Evolutionary conservation across 2,329 filamentous ascomycete species (phyloP), one percentile per base, ranked within the genome.

Genomic region (Coniochaeta ligniaria): DNA sequence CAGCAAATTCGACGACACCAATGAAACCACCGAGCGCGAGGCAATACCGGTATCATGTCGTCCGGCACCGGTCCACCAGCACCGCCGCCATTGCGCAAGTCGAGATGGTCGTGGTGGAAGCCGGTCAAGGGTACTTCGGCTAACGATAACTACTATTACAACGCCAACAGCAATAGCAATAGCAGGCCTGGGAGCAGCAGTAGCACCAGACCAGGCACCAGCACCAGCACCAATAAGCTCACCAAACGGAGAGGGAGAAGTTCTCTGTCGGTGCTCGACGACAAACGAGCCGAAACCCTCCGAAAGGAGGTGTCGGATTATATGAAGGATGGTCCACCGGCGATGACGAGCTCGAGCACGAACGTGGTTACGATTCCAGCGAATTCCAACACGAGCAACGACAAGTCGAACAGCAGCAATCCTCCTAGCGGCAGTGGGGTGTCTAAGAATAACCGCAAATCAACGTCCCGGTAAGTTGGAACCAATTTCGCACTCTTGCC

Each of bases 401-500:
- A 26, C 43, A 24, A 17, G 43, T 26, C 9, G 43, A 6, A 47
- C 43, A 47, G 43, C 43, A 47, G 47, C 47, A 28, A 31, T 31
- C 22, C 22, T 31, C 22, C 22, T 31, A n/a, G 24, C 20, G 60
- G 24, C 7, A 52, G 17, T 41, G 59, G 31, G 41, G 16, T 45
- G 22, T 2, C 59, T 56, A 61, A 63, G 63, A 66, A 66, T 62
- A 62, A 60, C 60, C 60, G 58, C 56, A 65, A 64, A 63, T 63
- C 67, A 58, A 61, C 60, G n/a, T 65, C 65, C 31, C 63, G 63
- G 68, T 68, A 61, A 70, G 66, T 63, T 61, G 38, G 63, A 58
- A 60, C 33, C 22, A 16, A 16, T 52, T 52, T 24, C 26, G 24
- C 14, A 52, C 24, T 12, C 9, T 28, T 28, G 47, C 6, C 4